Percentiles rank a stretch among this genome's conserved stretches.
phyloP scores from a whole-genome alignment of 148 eudicot species.

The Rheum nobile region DNA sequence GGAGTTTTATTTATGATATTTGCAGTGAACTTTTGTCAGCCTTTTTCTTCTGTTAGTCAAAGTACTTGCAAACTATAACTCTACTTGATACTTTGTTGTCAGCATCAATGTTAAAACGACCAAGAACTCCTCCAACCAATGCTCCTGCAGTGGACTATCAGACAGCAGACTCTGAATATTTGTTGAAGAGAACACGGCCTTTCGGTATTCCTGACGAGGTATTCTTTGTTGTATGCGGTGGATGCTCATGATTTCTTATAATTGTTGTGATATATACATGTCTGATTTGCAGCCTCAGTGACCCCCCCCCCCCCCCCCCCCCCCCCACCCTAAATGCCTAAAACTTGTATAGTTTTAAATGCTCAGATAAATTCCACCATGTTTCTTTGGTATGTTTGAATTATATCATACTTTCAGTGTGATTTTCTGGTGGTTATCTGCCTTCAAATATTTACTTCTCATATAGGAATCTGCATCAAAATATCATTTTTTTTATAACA shows the following conservation, averaged over 20 bases:
- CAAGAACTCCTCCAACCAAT: slow-evolving; percentile 38
- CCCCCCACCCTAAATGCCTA: neutral
- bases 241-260: neutral
- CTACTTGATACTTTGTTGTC: slow-evolving; percentile 10
- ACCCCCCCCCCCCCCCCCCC: no score
- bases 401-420: neutral
- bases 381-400: no score
- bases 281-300: neutral
- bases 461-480: neutral
- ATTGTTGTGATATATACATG: neutral
- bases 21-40: neutral
- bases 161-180: slow-evolving; percentile 49
- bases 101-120: slow-evolving; percentile 43
- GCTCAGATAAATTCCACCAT: neutral
- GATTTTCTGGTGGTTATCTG: neutral
- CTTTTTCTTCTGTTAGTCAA: neutral
- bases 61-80: neutral
- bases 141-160: slow-evolving; percentile 42
- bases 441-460: neutral
- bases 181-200: slow-evolving; percentile 47
- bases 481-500: neutral
- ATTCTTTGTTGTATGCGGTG: slow-evolving; percentile 2
- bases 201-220: slow-evolving; percentile 56
- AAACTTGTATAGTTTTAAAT: neutral
- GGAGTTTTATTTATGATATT: neutral